Base-by-base conservation (phyloP, 805 yeast species). In the Priceomyces medius region DNA sequence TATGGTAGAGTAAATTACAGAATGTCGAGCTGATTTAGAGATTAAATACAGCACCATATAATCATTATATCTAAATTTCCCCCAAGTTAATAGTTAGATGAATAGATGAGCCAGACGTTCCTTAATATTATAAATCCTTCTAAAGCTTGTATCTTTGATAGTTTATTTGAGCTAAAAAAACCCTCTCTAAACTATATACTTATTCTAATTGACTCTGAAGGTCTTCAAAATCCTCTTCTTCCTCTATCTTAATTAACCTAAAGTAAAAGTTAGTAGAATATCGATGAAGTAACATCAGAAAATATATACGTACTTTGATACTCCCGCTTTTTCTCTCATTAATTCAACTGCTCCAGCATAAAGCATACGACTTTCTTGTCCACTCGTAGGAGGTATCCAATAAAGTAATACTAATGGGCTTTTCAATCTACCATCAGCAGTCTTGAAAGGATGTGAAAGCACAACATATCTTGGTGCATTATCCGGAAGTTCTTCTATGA, bases 311-410 rank as follows among this genome's bases (percentile, higher is more conserved):
- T 68, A 61, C 80, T 74, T 71, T 21, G 78, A 68, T n/a, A 87
- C 88, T 13, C 88, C 88, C n/a, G 90, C 83, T 50, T 83, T 82
- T 37, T 78, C 81, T 60, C 91, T 75, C 43, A 90, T 74, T 48
- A 83, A 64, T 58, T 90, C 97, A 17, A 87, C 77, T 2, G 96
- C 95, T 3, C 93, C 95, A 0, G 97, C 97, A 53, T 88, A 89
- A 37, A 87, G 64, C 97, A 89, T 90, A 60, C 84, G 81, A 55
- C 77, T 71, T 41, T 85, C 86, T 57, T 84, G 91, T 13, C 86
- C 83, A n/a, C 88, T 74, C 0, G 95, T 88, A 19, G 83, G 83
- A 3, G 97, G 97, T 45, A 87, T 76, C 82, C 90, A 90, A 61
- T 88, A 90, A n/a, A 90, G 52, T 58, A 90, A 61, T 2, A 89